Percentiles rank a stretch among this genome's conserved stretches.
Evolutionary conservation across 192 early-diverging fungal genomes (phyloP).

Genomic region (Gamsiella multidivaricata): DNA sequence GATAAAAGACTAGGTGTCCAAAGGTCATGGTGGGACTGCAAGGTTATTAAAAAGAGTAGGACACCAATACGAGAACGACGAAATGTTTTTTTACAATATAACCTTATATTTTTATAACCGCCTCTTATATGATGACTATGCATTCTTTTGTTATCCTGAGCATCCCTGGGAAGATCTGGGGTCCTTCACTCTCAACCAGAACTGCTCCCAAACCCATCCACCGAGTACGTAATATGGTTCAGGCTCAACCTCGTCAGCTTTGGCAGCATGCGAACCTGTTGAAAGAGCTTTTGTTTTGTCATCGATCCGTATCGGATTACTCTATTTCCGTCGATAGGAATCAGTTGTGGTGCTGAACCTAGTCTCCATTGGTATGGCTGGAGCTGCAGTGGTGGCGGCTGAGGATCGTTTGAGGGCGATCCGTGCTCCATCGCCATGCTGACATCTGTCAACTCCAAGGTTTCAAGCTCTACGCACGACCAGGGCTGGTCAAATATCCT

Average conservation of each 20-base stretch:
- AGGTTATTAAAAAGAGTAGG: too few species aligned
- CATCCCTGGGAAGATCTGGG: background rate
- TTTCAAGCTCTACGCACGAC: conserved; percentile 21
- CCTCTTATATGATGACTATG: too few species aligned
- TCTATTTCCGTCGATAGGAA: background rate
- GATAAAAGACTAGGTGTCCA: too few species aligned
- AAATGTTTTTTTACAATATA: too few species aligned
- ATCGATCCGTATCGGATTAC: background rate
- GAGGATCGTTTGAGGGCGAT: background rate
- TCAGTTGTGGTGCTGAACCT: background rate
- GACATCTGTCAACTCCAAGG: conserved; percentile 21
- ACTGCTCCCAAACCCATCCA: background rate
- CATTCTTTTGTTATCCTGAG: too few species aligned
- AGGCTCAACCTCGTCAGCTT: conserved; percentile 19
- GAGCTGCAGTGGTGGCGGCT: background rate
- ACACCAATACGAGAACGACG: too few species aligned
- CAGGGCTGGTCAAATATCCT: conserved; percentile 24
- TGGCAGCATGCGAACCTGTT: conserved; percentile 19
- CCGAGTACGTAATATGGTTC: conserved; percentile 25
- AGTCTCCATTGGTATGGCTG: conserved; percentile 24
- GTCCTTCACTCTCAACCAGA: too few species aligned
- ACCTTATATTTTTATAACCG: too few species aligned
- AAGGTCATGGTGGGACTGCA: too few species aligned
- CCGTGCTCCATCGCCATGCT: background rate
- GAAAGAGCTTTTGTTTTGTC: conserved; percentile 28